These are phyloP conservation scores for Phytophthora podocarpi DNA, from an alignment of 352 stramenopile species.

Conservation along the genomic window DNA sequence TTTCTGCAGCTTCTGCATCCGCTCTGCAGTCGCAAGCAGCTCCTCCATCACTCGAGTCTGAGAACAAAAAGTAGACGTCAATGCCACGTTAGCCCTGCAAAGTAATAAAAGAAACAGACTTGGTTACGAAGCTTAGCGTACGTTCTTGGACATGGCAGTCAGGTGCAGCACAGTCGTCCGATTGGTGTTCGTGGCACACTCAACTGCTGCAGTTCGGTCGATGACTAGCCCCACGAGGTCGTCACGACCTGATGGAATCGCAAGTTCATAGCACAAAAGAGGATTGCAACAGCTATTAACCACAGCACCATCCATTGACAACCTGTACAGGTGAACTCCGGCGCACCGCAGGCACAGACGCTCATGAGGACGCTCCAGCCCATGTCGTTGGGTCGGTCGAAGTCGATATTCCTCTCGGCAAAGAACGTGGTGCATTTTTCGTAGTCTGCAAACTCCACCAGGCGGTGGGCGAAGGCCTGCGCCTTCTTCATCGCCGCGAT, in stretches of 20 bases:
- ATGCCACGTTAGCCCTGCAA: background rate
- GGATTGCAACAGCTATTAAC: background rate
- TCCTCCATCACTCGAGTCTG: constrained; percentile 67
- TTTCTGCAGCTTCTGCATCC: constrained; percentile 49
- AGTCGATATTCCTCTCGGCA: constrained; percentile 58
- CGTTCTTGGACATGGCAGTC: constrained; percentile 74
- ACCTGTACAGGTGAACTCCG: background rate
- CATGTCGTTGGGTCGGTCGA: constrained; percentile 57
- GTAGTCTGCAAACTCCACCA: constrained; percentile 76
- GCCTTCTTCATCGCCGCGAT: constrained; percentile 33
- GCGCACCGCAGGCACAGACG: constrained; percentile 68
- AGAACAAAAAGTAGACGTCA: background rate
- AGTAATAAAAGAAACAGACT: no score
- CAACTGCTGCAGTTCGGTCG: constrained; percentile 63
- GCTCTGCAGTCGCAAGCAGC: constrained; percentile 50
- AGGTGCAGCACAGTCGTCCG: constrained; percentile 80
- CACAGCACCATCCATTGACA: no score
- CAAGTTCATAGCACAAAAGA: constrained; percentile 1
- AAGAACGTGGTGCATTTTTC: constrained; percentile 68
- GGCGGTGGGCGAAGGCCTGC: constrained; percentile 75
- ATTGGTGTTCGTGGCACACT: constrained; percentile 63
- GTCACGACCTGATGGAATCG: constrained; percentile 43
- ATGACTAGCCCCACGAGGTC: constrained; percentile 64
- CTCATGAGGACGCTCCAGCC: constrained; percentile 87
- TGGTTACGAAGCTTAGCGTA: no score